These are phyloP conservation scores for Diutina scorzettiae DNA, from an alignment of 1,139 yeast species.

Conservation along the genomic window DNA sequence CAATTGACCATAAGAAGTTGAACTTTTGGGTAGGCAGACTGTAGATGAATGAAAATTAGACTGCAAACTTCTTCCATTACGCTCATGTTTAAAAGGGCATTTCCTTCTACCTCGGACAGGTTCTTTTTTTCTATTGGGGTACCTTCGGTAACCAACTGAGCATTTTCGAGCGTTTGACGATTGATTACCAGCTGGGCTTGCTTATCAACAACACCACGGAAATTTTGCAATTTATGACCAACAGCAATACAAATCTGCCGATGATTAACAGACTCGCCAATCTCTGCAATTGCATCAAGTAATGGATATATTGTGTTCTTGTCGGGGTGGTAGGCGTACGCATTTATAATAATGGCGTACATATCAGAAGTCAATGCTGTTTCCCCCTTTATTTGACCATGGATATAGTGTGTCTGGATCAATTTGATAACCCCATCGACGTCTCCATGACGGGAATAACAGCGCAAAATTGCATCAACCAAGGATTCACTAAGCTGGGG, in stretches of 20 bases:
- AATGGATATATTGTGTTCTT: neutral
- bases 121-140: neutral
- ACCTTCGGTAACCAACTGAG: neutral
- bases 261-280: neutral
- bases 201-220: neutral
- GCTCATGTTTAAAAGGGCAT: neutral
- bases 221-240: neutral
- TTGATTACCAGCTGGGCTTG: neutral
- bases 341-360: slow-evolving; percentile 22
- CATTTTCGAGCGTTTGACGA: neutral
- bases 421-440: slow-evolving; percentile 22
- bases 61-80: neutral
- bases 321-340: slow-evolving; percentile 21
- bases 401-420: slow-evolving; percentile 27
- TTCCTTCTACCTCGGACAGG: neutral
- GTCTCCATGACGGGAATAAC: slow-evolving; percentile 27
- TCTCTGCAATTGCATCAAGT: neutral
- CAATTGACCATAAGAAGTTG: slow-evolving; percentile 23
- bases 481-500: slow-evolving; percentile 7
- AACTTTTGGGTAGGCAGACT: slow-evolving; percentile 16
- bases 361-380: slow-evolving; percentile 23
- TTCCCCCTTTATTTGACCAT: slow-evolving; percentile 21
- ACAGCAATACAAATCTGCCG: neutral
- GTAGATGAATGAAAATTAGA: slow-evolving; percentile 5
- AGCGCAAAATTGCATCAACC: slow-evolving; percentile 18